Evolutionary conservation across 768 basidiomycete genomes (phyloP).

Genomic region (Mycena epipterygia): DNA sequence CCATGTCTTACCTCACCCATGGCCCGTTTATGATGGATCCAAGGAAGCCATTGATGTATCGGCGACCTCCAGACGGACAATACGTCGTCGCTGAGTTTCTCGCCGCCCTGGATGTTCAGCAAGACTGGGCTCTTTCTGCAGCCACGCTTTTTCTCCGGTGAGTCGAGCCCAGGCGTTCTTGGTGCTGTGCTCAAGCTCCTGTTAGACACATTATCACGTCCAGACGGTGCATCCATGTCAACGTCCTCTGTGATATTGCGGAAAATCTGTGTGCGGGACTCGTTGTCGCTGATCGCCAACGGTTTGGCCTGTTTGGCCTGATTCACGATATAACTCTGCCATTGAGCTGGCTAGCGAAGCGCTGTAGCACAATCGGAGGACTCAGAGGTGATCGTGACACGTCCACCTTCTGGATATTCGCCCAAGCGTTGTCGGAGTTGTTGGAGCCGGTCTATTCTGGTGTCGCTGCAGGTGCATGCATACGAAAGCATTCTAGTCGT

Average conservation of each 20-base stretch:
- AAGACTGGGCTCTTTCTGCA: slow-evolving; percentile 41
- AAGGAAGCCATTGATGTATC: slow-evolving; percentile 31
- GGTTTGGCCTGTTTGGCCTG: slow-evolving; percentile 21
- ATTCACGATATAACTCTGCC: slow-evolving; percentile 68
- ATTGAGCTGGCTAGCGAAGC: slow-evolving; percentile 62
- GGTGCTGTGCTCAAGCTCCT: neutral
- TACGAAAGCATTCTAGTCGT: no score
- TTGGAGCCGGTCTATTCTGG: slow-evolving; percentile 37
- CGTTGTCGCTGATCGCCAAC: slow-evolving; percentile 50
- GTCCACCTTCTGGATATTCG: slow-evolving; percentile 29
- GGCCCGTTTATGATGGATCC: slow-evolving; percentile 42
- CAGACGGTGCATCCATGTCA: slow-evolving; percentile 55
- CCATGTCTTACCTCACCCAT: slow-evolving; percentile 50
- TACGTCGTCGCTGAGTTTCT: slow-evolving; percentile 51
- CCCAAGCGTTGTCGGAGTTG: slow-evolving; percentile 40
- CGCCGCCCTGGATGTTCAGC: slow-evolving; percentile 43
- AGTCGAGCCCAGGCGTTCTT: slow-evolving; percentile 33
- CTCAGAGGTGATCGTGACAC: slow-evolving; percentile 13
- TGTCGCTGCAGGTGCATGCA: slow-evolving; percentile 42
- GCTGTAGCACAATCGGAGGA: slow-evolving; percentile 30
- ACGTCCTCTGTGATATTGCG: slow-evolving; percentile 64
- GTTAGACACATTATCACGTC: slow-evolving; percentile 59
- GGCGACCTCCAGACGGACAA: slow-evolving; percentile 16
- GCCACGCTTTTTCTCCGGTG: slow-evolving; percentile 59
- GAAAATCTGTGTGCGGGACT: slow-evolving; percentile 62